Base-by-base conservation (phyloP, 345 rosid genomes). In the Melaleuca quinquenervia region DNA sequence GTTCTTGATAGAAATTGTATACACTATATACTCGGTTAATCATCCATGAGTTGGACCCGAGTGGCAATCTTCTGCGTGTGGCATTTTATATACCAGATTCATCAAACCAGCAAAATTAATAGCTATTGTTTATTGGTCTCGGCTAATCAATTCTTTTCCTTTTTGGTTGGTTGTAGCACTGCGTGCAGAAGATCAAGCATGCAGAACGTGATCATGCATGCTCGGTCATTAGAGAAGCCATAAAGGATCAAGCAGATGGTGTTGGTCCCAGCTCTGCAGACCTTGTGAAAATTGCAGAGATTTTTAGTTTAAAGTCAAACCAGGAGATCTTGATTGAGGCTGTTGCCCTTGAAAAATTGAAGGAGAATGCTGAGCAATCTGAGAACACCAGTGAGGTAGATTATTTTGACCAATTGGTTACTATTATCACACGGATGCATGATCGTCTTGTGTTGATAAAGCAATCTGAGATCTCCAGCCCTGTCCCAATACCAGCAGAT, bases 291-390 rank as follows among this genome's bases (percentile, higher is more conserved):
- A 92, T 96, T 83, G 94, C 97, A 0, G 98, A 93, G 88, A 89
- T 89, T 90, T 87, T 95, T 60, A 91, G 95, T 87, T 91, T 98
- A 89, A 95, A 92, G 88, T 96, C 98, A 84, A 96, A 98, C 91
- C 96, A 94, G 86, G 99, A 98, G 86, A 91, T 94, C 90, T 90
- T 98, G 36, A 96, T 96, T 50, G 99, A 98, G 90, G 96, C 96
- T 64, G 98, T 95, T 82, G 97, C 99, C 89, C 93, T 98, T 22
- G 99, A 98, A 89, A 95, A 94, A 89, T 92, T 96, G 91, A 95
- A 98, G 91, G 99, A 96, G 92, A 94, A 90, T 86, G 98, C 98
- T 64, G 98, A 95, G 86, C 99, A 93, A 91, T 93, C 96, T 52
- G 96, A 94, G 90, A 96, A 95, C 84, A 83, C 90, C n/a, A 89